These are phyloP conservation scores for Rhodocollybia butyracea DNA, from an alignment of 768 basidiomycete genomes.

Conservation along the genomic window DNA sequence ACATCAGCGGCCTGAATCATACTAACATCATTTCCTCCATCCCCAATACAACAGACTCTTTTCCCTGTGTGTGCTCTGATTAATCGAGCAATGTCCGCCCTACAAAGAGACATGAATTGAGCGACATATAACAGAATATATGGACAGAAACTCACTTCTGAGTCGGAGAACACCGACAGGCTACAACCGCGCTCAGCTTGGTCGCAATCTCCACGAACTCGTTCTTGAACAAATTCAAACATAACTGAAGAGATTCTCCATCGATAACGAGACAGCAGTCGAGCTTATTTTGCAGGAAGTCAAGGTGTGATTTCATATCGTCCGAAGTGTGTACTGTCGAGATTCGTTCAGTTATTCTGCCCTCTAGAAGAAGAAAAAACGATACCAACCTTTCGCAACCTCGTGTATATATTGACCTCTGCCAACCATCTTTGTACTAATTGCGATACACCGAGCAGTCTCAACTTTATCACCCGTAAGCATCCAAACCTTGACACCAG, in stretches of 20 bases:
- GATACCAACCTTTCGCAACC: slow-evolving; percentile 77
- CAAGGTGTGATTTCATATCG: slow-evolving; percentile 81
- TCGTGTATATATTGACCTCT: slow-evolving; percentile 98
- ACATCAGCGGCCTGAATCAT: slow-evolving; percentile 99
- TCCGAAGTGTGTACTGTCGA: slow-evolving; percentile 80
- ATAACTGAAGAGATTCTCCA: slow-evolving; percentile 94
- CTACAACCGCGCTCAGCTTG: slow-evolving; percentile 93
- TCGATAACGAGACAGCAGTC: slow-evolving; percentile 99
- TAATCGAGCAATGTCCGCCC: slow-evolving; percentile 89
- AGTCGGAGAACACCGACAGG: slow-evolving; percentile 96
- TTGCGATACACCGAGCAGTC: slow-evolving; percentile 96
- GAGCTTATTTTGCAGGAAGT: slow-evolving; percentile 89
- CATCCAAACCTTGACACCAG: slow-evolving; percentile 99
- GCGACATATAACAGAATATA: neutral
- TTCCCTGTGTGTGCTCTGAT: slow-evolving; percentile 91
- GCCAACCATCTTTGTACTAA: slow-evolving; percentile 93
- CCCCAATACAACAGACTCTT: slow-evolving; percentile 97
- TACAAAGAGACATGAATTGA: neutral
- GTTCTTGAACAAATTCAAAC: slow-evolving; percentile 83
- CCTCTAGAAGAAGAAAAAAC: neutral
- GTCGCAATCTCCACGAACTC: slow-evolving; percentile 97
- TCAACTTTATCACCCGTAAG: slow-evolving; percentile 99
- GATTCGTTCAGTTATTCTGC: neutral
- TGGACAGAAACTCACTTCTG: slow-evolving; percentile 55
- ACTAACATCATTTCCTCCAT: slow-evolving; percentile 98